phyloP scores from a whole-genome alignment of 2,329 filamentous ascomycete genomes.

The Fusarium palustre region DNA sequence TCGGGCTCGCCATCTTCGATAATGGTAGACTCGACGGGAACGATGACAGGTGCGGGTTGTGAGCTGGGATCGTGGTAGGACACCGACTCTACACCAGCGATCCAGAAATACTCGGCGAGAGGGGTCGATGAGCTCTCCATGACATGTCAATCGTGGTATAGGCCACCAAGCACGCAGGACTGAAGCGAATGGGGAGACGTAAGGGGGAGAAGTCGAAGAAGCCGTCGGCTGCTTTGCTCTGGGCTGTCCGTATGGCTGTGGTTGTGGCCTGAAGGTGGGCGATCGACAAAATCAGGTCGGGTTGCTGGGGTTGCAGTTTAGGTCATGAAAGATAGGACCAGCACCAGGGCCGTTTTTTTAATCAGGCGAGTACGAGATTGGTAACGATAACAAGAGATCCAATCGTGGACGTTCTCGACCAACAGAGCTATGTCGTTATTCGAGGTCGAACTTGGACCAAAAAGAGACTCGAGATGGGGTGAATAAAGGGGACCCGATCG shows the following conservation, averaged over 20 bases:
- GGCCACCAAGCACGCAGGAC: conserved; percentile 42
- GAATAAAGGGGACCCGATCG: conserved; percentile 33
- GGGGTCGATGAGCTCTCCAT: conserved; percentile 73
- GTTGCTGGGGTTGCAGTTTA: conserved; percentile 42
- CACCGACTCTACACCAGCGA: conserved; percentile 76
- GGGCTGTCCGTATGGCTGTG: conserved; percentile 23
- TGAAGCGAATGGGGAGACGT: conserved; percentile 12
- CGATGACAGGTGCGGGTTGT: conserved; percentile 34
- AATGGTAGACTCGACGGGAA: conserved; percentile 68
- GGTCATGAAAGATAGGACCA: conserved; percentile 36
- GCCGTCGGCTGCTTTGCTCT: conserved; percentile 15
- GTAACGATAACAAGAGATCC: conserved; percentile 21
- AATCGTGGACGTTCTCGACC: conserved; percentile 30
- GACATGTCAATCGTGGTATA: conserved; percentile 56
- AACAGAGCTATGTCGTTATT: conserved; percentile 26
- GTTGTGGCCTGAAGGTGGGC: conserved; percentile 25
- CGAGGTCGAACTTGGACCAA: conserved; percentile 13
- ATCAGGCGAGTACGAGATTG: conserved; percentile 30
- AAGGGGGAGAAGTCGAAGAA: conserved; percentile 9
- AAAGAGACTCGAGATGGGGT: conserved; percentile 14
- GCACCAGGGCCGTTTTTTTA: conserved; percentile 22
- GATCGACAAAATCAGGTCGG: conserved; percentile 31
- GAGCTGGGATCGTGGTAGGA: conserved; percentile 69
- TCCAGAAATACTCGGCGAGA: conserved; percentile 81
- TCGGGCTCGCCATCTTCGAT: conserved; percentile 71